phyloP scores from a whole-genome alignment of 352 stramenopile genomes.

The Peronospora belbahrii region DNA sequence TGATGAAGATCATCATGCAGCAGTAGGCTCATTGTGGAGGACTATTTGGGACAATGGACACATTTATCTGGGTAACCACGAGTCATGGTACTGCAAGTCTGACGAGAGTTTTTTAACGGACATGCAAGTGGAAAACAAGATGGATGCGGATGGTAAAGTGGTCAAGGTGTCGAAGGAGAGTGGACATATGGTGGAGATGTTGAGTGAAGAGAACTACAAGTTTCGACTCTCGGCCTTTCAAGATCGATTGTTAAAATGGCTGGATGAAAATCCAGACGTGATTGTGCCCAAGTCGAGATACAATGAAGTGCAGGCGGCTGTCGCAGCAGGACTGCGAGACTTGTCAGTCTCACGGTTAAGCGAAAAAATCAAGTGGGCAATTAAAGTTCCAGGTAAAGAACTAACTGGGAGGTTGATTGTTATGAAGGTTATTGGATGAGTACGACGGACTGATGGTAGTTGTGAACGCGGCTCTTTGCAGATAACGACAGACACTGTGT shows the following conservation, averaged over 20 bases:
- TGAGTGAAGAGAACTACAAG: slow-evolving; percentile 98
- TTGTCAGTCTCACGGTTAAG: slow-evolving; percentile 95
- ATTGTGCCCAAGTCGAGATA: slow-evolving; percentile 86
- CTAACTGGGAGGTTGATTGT: no score
- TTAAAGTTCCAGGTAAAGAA: slow-evolving; percentile 83
- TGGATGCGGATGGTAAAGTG: slow-evolving; percentile 27
- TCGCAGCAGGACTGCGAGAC: slow-evolving; percentile 90
- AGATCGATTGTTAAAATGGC: slow-evolving; percentile 87
- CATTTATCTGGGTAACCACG: slow-evolving; percentile 97
- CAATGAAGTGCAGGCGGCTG: slow-evolving; percentile 89
- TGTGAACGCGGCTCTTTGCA: slow-evolving; percentile 2
- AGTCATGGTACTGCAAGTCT: slow-evolving; percentile 98
- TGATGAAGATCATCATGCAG: slow-evolving; percentile 86
- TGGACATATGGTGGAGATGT: slow-evolving; percentile 89
- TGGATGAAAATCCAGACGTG: slow-evolving; percentile 81
- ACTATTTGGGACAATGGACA: slow-evolving; percentile 84
- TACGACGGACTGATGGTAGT: slow-evolving; percentile 1
- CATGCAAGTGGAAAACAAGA: slow-evolving; percentile 89
- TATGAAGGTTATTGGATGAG: not conserved
- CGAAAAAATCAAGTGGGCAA: slow-evolving; percentile 94
- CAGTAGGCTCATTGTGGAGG: slow-evolving; percentile 90
- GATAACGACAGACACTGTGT: slow-evolving; percentile 90
- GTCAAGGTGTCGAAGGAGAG: slow-evolving; percentile 85
- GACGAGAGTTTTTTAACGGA: slow-evolving; percentile 99
- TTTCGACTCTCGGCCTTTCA: slow-evolving; percentile 94